Evolutionary conservation across 345 rosid genomes (phyloP).

Genomic region (Eutrema japonicum): DNA sequence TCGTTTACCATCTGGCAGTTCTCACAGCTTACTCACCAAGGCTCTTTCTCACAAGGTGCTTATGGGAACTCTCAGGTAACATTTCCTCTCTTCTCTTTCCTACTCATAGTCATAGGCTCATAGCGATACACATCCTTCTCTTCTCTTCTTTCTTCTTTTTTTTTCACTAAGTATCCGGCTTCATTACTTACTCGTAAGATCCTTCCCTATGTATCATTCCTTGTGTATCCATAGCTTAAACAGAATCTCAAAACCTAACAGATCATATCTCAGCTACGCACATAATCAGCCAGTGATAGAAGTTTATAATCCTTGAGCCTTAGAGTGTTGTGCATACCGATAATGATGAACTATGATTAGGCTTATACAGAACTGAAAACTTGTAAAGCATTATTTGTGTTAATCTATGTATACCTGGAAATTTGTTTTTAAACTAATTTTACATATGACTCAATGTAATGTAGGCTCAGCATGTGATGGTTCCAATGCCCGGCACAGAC

Average conservation of each 20-base stretch:
- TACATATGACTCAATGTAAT: neutral
- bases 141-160: neutral
- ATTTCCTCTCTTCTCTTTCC: constrained; percentile 35
- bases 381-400: constrained; percentile 3
- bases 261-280: constrained; percentile 18
- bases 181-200: neutral
- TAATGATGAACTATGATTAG: constrained; percentile 1
- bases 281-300: neutral
- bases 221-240: neutral
- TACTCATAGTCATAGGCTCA: neutral
- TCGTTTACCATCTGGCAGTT: constrained; percentile 31
- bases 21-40: constrained; percentile 66
- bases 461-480: constrained; percentile 71
- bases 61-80: constrained; percentile 69
- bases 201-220: neutral
- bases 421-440: neutral
- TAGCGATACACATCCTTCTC: neutral
- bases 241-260: constrained; percentile 5
- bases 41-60: constrained; percentile 55
- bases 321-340: neutral
- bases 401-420: neutral
- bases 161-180: neutral
- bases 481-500: constrained; percentile 68
- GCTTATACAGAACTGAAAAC: neutral
- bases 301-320: neutral